Conservation (phyloP, 1,284 basidiomycete genomes). For the Trichosporon faecale region DNA sequence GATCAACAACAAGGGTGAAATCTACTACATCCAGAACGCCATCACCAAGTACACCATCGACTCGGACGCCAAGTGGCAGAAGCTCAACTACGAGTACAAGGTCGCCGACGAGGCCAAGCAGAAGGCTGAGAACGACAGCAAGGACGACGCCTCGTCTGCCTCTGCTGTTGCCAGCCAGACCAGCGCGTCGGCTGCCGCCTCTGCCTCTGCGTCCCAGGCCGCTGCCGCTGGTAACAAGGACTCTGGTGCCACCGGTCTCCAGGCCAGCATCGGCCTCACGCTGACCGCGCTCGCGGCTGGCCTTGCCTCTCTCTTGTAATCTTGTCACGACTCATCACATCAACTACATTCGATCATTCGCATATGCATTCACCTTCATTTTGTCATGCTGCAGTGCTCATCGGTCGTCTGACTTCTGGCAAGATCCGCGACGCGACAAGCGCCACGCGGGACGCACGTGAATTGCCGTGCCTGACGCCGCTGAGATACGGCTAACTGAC, state of each 20-base stretch:
- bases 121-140: slow-evolving; percentile 6
- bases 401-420: neutral
- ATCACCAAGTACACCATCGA: slow-evolving; percentile 47
- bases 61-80: slow-evolving; percentile 44
- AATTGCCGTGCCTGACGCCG: neutral
- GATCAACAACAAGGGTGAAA: slow-evolving; percentile 63
- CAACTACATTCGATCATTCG: neutral
- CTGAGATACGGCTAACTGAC: neutral
- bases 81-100: slow-evolving; percentile 41
- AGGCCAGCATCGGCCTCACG: neutral
- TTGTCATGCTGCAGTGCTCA: neutral
- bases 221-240: neutral
- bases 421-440: neutral
- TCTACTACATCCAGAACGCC: slow-evolving; percentile 67
- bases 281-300: slow-evolving; percentile 11
- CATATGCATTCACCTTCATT: slow-evolving; percentile 8
- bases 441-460: neutral
- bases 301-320: slow-evolving; percentile 8
- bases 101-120: neutral
- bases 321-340: neutral
- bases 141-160: slow-evolving; percentile 4
- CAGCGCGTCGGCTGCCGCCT: slow-evolving; percentile 13
- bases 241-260: neutral
- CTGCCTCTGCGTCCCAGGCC: slow-evolving; percentile 11
- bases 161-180: slow-evolving; percentile 17